These are phyloP conservation scores for Misopates orontium DNA, from an alignment of 257 asterid species.

Conservation along the genomic window DNA sequence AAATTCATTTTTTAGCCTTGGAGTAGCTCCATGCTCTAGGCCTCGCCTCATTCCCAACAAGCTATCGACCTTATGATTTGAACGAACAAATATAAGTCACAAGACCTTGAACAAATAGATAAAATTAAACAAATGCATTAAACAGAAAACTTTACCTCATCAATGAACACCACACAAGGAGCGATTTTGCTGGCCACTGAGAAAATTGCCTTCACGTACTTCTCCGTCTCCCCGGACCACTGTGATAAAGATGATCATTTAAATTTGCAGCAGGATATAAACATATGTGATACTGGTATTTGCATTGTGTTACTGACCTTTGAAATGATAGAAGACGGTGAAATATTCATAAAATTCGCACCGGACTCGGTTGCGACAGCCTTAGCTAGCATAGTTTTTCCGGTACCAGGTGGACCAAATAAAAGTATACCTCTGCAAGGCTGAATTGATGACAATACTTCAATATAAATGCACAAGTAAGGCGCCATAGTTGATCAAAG, in stretches of 20 bases:
- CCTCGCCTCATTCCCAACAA: slow-evolving; percentile 31
- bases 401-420: slow-evolving; percentile 52
- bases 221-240: slow-evolving; percentile 43
- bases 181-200: slow-evolving; percentile 35
- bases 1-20: slow-evolving; percentile 34
- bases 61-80: slow-evolving; percentile 35
- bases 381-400: slow-evolving; percentile 49
- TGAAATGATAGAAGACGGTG: slow-evolving; percentile 36
- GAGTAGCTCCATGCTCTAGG: slow-evolving; percentile 28
- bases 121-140: not conserved
- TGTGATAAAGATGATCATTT: slow-evolving; percentile 11
- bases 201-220: slow-evolving; percentile 36
- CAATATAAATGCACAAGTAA: not conserved
- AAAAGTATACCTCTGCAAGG: slow-evolving; percentile 48
- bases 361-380: slow-evolving; percentile 51
- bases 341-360: slow-evolving; percentile 38
- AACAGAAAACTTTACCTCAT: slow-evolving; percentile 28
- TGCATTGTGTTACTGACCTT: slow-evolving; percentile 24
- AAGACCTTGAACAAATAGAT: not conserved
- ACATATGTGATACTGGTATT: not conserved
- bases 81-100: not conserved
- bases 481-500: not conserved
- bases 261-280: not conserved
- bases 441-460: slow-evolving; percentile 17
- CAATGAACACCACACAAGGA: slow-evolving; percentile 34